Evolutionary conservation across 1,139 yeast species (phyloP), one percentile per base, ranked within the genome.

Genomic region (Scheffersomyces titani): DNA sequence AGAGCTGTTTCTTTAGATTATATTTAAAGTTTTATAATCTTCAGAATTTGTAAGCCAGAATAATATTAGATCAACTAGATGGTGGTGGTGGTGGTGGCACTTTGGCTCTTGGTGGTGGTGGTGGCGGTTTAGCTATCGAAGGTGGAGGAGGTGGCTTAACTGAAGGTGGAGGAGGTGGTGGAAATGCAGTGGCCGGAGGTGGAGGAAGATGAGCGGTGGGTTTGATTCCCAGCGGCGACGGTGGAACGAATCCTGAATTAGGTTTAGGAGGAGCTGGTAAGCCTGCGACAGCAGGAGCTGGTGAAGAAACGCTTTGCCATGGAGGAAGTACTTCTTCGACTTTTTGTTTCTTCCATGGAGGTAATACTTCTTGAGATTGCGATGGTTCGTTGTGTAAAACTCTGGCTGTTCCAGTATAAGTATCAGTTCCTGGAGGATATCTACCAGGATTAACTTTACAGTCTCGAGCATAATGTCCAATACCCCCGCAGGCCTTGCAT

Each of bases 381-480:
- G 7, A 21, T 11, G 48, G 48, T n/a, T 44, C 53, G 11, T 46
- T 6, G 20, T n/a, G 45, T 20, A 21, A 18, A 19, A 16, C 20
- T 46, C 49, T n/a, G 24, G 50, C 47, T 19, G 51, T 20, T 20
- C 24, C 21, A 22, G 54, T 50, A 24, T 24, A 47, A 5, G 54
- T 9, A 19, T 47, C 30, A 20, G 44, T 48, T 20, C 18, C 49
- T 50, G 51, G 49, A 18, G 52, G 49, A 24, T 24, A 46, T 24
- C 52, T 44, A 24, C 46, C 24, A 21, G 40, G 44, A 40, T 61
- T 67, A 52, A 66, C 63, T 59, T 82, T 86, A 80, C 98, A 94
- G 73, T 94, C 98, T 58, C 93, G 80, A 0, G 97, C 92, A 65
- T 88, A 86, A 74, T 94, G 98, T 0, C 98, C 99, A 36, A 83